Base-by-base conservation (phyloP, 2,329 filamentous ascomycete species). In the Metarhizium humberi region DNA sequence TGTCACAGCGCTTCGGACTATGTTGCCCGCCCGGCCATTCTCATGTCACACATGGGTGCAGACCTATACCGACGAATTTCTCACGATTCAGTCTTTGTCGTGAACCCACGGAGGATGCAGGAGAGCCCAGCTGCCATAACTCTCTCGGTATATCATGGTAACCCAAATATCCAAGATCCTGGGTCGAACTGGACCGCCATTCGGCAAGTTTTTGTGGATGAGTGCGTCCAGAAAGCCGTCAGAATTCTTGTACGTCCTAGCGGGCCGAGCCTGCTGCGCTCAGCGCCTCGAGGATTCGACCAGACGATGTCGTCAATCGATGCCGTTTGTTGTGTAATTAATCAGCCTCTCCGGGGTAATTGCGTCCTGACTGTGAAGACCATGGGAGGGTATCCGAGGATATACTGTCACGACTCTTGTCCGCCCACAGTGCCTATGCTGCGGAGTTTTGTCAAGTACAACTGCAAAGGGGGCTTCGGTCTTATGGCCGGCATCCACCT, bases 241-340 rank as follows among this genome's bases (percentile, higher is more conserved):
- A 53, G 34, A 32, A 29, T 53, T 14, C 52, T 53, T 32, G 52
- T 49, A n/a, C 52, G 52, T 4, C 30, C 42, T n/a, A 53, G 52
- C 43, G 52, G 43, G 4, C 52, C 25, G 6, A 53, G 52, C n/a
- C 30, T 48, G 14, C 43, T 47, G 10, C 42, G 30, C 25, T 18
- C 20, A n/a, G 8, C 20, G n/a, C 25, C 38, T 6, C 32, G 30
- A 7, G 32, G 30, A 14, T 7, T 53, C 13, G 29, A 38, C 29
- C 20, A 38, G 4, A 50, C 34, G 4, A 14, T 10, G 6, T 34
- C 48, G 25, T 34, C 48, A 20, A 50, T 38, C 1, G 48, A 50
- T 18, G 20, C 48, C 14, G 48, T 50, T 38, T 32, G 48, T 20
- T 34, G 25, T 10, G 48, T 50, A 1, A 25, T 50, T 10, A 50